Percentiles rank a stretch among this genome's conserved stretches.
These are phyloP conservation scores for Eucalyptus leucophloia DNA, from an alignment of 345 rosid genomes.

Conservation along the genomic window DNA sequence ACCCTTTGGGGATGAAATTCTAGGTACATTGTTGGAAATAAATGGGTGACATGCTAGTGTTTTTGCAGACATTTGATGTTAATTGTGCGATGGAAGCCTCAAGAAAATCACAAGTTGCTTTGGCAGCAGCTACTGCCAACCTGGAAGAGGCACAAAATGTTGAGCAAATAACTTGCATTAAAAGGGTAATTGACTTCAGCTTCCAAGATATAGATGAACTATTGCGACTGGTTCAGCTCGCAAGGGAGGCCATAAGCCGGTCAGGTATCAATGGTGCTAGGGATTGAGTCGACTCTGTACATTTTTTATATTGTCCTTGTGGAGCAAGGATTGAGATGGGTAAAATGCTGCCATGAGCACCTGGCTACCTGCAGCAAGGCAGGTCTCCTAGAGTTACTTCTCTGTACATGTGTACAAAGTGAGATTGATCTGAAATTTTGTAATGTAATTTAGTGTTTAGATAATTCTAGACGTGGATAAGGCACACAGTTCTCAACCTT, in stretches of 20 bases:
- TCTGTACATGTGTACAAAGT: conserved; percentile 40
- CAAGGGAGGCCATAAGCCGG: conserved; percentile 39
- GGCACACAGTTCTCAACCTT: neutral
- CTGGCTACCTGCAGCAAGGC: neutral
- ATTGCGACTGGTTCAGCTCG: conserved; percentile 40
- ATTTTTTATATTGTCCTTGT: neutral
- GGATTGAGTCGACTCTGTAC: conserved; percentile 17
- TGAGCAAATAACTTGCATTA: conserved; percentile 33
- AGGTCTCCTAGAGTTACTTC: neutral
- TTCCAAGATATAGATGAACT: conserved; percentile 66
- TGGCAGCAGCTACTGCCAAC: conserved; percentile 21
- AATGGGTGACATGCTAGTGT: neutral
- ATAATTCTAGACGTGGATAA: neutral
- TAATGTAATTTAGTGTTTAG: neutral
- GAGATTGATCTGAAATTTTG: conserved; percentile 22
- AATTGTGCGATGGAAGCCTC: conserved; percentile 69
- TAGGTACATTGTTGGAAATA: neutral
- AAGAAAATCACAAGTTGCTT: conserved; percentile 43
- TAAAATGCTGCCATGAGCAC: neutral
- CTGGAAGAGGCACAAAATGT: conserved; percentile 23
- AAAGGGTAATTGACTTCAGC: conserved; percentile 53
- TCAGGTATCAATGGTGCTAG: conserved; percentile 19
- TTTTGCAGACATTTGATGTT: conserved; percentile 58
- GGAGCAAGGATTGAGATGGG: neutral
- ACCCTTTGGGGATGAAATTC: neutral